Conservation (phyloP, 345 rosid genomes). For the Turritis glabra region DNA sequence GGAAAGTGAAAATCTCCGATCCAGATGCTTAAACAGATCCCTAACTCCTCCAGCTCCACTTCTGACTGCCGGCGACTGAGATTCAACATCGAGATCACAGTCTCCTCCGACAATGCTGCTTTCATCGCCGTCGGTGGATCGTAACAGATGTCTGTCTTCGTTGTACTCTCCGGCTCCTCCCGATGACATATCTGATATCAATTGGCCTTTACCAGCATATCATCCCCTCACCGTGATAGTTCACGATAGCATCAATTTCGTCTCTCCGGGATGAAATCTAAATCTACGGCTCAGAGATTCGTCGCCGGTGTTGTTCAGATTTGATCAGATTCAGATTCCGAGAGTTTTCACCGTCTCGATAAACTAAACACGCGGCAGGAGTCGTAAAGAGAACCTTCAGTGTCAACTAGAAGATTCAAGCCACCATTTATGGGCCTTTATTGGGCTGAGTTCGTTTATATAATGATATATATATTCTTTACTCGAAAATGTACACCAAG, state of each 20-base stretch:
- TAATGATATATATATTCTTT: too few relatives aligned
- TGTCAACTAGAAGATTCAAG: constrained; percentile 10
- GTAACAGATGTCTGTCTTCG: constrained; percentile 44
- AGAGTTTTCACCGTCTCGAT: constrained; percentile 25
- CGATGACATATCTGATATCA: constrained; percentile 29
- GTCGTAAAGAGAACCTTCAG: constrained; percentile 13
- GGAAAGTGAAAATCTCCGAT: constrained; percentile 60
- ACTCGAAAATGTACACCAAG: too few relatives aligned
- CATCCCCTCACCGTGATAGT: background rate
- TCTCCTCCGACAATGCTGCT: constrained; percentile 12
- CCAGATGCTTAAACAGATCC: constrained; percentile 64
- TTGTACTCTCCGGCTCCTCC: constrained; percentile 43
- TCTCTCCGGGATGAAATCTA: background rate
- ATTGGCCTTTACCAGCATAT: constrained; percentile 10
- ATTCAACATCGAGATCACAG: constrained; percentile 40
- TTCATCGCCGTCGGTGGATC: constrained; percentile 38
- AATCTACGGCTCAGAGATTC: background rate
- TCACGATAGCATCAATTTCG: background rate
- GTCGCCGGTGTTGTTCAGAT: constrained; percentile 36
- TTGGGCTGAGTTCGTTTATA: background rate
- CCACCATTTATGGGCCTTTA: constrained; percentile 25
- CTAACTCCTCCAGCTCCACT: constrained; percentile 40
- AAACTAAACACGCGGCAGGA: constrained; percentile 29
- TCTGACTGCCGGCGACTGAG: constrained; percentile 38
- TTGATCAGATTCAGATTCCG: constrained; percentile 37